A percentile compares a stretch with the other conserved stretches of the same genome.
Conservation (phyloP, 495 filamentous ascomycete species). For the Friedmanniomyces endolithicus region DNA sequence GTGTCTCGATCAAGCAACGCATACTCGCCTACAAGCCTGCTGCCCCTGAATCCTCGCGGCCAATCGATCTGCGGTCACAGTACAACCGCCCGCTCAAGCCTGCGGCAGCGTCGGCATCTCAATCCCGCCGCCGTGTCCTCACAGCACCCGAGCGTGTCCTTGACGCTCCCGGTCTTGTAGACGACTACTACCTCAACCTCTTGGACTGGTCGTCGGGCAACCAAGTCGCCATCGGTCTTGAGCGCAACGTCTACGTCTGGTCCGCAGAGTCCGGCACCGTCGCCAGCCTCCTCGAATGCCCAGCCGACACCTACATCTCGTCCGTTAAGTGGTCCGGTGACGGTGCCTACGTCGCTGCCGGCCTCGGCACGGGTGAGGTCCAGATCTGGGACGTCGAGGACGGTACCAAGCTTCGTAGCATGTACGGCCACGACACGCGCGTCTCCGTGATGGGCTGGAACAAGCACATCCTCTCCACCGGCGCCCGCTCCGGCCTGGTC, state of each 20-base stretch:
- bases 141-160: constrained; percentile 93
- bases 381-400: constrained; percentile 99
- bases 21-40: constrained; percentile 99
- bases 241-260: constrained; percentile 96
- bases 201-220: constrained; percentile 96
- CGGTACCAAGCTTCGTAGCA: constrained; percentile 85
- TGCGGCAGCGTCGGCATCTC: constrained; percentile 55
- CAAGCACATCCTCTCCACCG: constrained; percentile 92
- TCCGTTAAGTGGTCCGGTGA: constrained; percentile 98
- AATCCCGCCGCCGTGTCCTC: constrained; percentile 79
- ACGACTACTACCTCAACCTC: constrained; percentile 98
- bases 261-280: constrained; percentile 91
- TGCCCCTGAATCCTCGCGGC: constrained; percentile 89
- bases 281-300: constrained; percentile 70
- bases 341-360: constrained; percentile 90
- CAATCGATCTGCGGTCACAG: constrained; percentile 90
- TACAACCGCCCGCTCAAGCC: constrained; percentile 93
- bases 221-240: constrained; percentile 94
- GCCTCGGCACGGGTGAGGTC: constrained; percentile 86
- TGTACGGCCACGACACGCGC: constrained; percentile 92
- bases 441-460: constrained; percentile 98
- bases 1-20: constrained; percentile 80
- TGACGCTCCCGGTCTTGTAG: constrained; percentile 89
- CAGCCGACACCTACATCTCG: constrained; percentile 86
- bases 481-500: constrained; percentile 85